Percentiles rank a stretch among this genome's conserved stretches.
Evolutionary conservation across 2,329 filamentous ascomycete species (phyloP).

Genomic region (Pyrenophora seminiperda): DNA sequence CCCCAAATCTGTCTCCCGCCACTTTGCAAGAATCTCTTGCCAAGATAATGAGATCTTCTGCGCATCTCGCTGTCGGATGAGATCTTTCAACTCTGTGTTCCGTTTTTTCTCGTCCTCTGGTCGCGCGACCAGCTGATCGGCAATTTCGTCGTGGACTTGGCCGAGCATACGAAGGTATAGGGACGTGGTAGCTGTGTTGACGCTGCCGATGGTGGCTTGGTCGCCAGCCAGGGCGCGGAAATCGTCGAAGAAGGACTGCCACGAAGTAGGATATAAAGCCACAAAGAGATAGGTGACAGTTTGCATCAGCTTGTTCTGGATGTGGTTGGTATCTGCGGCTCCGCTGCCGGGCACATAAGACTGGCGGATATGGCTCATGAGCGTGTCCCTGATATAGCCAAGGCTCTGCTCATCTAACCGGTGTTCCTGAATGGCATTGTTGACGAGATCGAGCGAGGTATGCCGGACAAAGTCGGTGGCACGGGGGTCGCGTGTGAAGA

Average conservation of each 20-base stretch:
- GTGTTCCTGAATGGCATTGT: conserved; percentile 83
- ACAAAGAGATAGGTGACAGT: conserved; percentile 94
- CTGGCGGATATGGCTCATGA: conserved; percentile 80
- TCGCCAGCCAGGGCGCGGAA: conserved; percentile 76
- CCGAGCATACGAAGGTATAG: conserved; percentile 88
- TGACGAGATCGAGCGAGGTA: conserved; percentile 89
- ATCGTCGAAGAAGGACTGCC: conserved; percentile 90
- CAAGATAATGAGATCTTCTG: conserved; percentile 86
- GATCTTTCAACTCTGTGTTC: conserved; percentile 88
- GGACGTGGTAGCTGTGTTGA: conserved; percentile 76
- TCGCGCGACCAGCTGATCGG: conserved; percentile 83
- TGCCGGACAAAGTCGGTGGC: conserved; percentile 84
- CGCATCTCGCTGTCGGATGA: conserved; percentile 84
- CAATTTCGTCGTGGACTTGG: conserved; percentile 96
- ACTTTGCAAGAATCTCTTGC: conserved; percentile 85
- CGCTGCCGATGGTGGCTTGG: conserved; percentile 59
- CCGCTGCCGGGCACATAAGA: conserved; percentile 69
- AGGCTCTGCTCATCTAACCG: conserved; percentile 75
- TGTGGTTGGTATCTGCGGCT: conserved; percentile 70
- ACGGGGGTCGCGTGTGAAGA: conserved; percentile 80
- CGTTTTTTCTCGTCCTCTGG: conserved; percentile 79
- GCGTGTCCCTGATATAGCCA: conserved; percentile 74
- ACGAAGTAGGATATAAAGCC: conserved; percentile 80
- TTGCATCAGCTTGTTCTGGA: conserved; percentile 98
- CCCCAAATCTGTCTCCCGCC: conserved; percentile 68